Percentiles rank a stretch among this genome's conserved stretches.
Conservation (phyloP, 2,329 filamentous ascomycete species). For the Neofusicoccum parvum region DNA sequence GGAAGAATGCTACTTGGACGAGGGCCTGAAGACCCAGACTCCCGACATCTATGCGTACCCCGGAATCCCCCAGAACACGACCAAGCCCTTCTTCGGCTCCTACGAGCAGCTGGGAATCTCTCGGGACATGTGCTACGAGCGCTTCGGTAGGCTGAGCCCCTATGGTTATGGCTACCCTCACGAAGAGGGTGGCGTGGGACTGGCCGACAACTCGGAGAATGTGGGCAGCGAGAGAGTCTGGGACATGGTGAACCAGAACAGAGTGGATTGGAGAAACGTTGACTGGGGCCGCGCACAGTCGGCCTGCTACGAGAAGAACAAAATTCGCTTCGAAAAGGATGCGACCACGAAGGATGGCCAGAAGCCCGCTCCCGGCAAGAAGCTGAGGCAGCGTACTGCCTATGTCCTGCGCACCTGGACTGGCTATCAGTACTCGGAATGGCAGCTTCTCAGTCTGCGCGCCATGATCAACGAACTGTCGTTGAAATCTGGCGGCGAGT, state of each 20-base stretch:
- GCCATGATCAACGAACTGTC: constrained; percentile 82
- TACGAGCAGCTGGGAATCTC: constrained; percentile 51
- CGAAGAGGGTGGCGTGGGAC: constrained; percentile 52
- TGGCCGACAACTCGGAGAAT: constrained; percentile 47
- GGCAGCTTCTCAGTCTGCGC: constrained; percentile 79
- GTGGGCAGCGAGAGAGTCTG: constrained; percentile 54
- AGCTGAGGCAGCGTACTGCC: constrained; percentile 66
- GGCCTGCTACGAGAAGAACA: constrained; percentile 53
- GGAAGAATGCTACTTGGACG: constrained; percentile 64
- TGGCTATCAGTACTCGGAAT: constrained; percentile 74
- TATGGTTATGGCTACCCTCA: constrained; percentile 55
- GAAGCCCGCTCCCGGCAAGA: constrained; percentile 36
- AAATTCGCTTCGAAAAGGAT: constrained; percentile 47
- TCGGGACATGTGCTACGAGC: constrained; percentile 54
- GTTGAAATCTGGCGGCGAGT: constrained; percentile 80
- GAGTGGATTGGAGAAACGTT: constrained; percentile 51
- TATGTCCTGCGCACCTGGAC: constrained; percentile 84
- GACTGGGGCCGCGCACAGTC: constrained; percentile 53
- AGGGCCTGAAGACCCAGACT: constrained; percentile 50
- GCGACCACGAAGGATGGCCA: constrained; percentile 29
- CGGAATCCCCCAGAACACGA: constrained; percentile 53
- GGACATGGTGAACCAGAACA: constrained; percentile 57
- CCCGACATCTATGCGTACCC: constrained; percentile 69
- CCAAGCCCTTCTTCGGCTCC: constrained; percentile 51
- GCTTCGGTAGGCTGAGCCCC: constrained; percentile 52